These are phyloP conservation scores for Pythium rhizo-oryzae DNA, from an alignment of 352 stramenopile species.

Conservation along the genomic window DNA sequence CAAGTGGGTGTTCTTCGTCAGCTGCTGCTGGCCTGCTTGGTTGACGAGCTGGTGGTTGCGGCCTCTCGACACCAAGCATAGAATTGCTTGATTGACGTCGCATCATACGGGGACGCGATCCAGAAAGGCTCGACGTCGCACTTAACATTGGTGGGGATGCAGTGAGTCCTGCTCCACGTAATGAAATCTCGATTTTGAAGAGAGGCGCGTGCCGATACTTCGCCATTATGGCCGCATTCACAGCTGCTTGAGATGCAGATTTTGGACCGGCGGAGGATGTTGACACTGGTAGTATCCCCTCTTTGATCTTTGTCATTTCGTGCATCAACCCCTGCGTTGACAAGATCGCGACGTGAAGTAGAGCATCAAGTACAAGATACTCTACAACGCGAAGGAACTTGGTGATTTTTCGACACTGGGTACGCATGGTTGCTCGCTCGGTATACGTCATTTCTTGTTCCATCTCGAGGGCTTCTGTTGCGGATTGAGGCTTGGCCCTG, in stretches of 20 bases:
- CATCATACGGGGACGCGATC: constrained; percentile 14
- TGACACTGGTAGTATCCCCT: constrained; percentile 2
- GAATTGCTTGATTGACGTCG: constrained; percentile 22
- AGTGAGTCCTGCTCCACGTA: constrained; percentile 27
- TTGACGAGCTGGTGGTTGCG: not conserved
- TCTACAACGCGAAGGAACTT: constrained; percentile 93
- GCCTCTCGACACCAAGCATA: not conserved
- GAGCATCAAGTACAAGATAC: constrained; percentile 84
- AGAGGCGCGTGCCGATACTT: constrained; percentile 40
- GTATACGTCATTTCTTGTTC: constrained; percentile 93
- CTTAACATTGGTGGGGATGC: constrained; percentile 13
- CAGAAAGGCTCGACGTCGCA: not conserved
- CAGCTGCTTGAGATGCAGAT: constrained; percentile 29
- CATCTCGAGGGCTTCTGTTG: constrained; percentile 24
- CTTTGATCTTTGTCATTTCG: constrained; percentile 50
- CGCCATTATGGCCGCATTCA: constrained; percentile 30
- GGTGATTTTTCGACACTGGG: constrained; percentile 90
- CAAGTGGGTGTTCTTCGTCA: constrained; percentile 18
- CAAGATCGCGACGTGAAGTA: constrained; percentile 72
- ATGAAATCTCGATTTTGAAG: constrained; percentile 76
- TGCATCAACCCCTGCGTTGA: constrained; percentile 47
- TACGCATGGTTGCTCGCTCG: constrained; percentile 90
- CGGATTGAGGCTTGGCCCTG: constrained; percentile 6
- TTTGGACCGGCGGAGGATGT: not conserved
- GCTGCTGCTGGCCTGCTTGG: not conserved